These are phyloP conservation scores for Chondrus crispus DNA, from an alignment of 23 red algal species.

Conservation along the genomic window DNA sequence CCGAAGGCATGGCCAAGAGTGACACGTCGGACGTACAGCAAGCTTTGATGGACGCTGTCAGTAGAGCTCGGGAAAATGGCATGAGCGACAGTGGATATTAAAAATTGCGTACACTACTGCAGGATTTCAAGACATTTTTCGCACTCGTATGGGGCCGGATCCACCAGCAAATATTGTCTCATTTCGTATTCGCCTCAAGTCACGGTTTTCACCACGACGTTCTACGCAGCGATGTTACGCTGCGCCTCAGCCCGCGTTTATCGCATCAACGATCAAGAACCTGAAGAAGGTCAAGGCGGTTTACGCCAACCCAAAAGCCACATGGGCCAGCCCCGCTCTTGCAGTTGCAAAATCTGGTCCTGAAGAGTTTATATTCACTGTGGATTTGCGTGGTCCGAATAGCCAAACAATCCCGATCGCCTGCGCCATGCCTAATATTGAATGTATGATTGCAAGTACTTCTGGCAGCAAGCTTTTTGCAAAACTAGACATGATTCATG, in stretches of 20 bases:
- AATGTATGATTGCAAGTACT: not conserved
- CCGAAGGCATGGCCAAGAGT: not conserved
- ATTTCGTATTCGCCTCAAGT: too few species aligned
- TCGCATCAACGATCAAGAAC: not conserved
- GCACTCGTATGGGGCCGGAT: not conserved
- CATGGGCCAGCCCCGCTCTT: not conserved
- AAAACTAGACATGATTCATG: not conserved
- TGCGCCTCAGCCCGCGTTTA: not conserved
- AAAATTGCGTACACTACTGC: too few species aligned
- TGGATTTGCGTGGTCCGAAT: not conserved
- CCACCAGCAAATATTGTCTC: not conserved
- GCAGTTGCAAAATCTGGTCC: not conserved
- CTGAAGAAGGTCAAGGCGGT: not conserved
- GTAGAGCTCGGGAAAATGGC: too few species aligned
- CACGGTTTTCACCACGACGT: too few species aligned
- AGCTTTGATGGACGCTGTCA: too few species aligned
- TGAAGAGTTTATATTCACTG: not conserved
- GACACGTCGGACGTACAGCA: too few species aligned
- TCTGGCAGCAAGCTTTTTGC: not conserved
- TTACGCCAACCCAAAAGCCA: not conserved
- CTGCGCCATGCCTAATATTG: not conserved
- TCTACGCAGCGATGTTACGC: constrained; percentile 13
- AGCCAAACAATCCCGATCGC: not conserved
- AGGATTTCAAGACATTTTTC: not conserved
- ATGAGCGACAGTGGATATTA: too few species aligned